Evolutionary conservation across 345 rosid species (phyloP).

Genomic region (Pistacia vera): DNA sequence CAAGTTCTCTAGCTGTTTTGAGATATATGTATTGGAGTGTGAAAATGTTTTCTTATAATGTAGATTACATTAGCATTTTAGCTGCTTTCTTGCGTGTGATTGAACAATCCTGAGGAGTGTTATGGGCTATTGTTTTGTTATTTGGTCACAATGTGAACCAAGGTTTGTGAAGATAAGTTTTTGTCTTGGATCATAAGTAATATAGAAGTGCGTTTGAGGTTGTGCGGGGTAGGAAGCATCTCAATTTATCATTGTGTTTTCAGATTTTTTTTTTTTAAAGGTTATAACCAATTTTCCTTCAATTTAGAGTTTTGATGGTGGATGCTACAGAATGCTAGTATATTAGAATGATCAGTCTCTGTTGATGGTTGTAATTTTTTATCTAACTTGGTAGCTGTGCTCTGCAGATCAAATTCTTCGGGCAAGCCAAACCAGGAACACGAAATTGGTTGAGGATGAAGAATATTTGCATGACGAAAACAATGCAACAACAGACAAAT

Average conservation of each 20-base stretch:
- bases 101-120: not conserved
- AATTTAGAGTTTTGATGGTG: not conserved
- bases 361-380: not conserved
- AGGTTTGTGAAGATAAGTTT: not conserved
- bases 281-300: not conserved
- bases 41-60: not conserved
- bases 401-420: slow-evolving; percentile 40
- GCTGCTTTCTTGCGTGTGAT: not conserved
- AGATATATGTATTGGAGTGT: not conserved
- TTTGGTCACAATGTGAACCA: not conserved
- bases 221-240: not conserved
- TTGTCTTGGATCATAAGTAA: not conserved
- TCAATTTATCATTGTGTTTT: not conserved
- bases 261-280: not conserved
- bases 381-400: not conserved
- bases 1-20: not conserved
- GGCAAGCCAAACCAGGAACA: slow-evolving; percentile 8
- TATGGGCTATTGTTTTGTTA: not conserved
- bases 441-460: slow-evolving; percentile 25
- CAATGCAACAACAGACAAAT: not conserved
- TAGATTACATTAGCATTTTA: not conserved
- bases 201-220: not conserved
- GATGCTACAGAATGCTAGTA: not conserved
- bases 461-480: slow-evolving; percentile 4
- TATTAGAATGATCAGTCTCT: not conserved